Percentiles rank a stretch among this genome's conserved stretches.
Evolutionary conservation across 2,329 filamentous ascomycete genomes (phyloP).

Genomic region (Paracamarosporium sp.): DNA sequence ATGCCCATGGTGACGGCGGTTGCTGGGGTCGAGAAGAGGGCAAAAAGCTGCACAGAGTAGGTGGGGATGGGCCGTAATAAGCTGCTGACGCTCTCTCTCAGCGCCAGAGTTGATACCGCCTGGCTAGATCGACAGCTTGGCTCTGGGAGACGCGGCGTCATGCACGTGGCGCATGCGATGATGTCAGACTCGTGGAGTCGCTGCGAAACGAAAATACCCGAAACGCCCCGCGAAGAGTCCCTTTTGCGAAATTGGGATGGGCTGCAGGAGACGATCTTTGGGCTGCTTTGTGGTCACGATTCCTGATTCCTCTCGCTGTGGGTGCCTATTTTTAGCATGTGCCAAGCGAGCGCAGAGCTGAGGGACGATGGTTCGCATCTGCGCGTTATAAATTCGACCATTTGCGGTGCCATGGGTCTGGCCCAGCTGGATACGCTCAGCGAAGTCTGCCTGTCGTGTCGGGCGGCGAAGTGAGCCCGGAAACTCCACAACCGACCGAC

Average conservation of each 20-base stretch:
- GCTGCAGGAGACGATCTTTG: not conserved
- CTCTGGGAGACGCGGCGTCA: constrained; percentile 26
- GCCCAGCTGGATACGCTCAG: not conserved
- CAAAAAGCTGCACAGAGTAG: not conserved
- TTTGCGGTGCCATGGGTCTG: no score
- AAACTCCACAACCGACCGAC: not conserved
- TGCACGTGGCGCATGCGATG: constrained; percentile 29
- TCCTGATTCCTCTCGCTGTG: not conserved
- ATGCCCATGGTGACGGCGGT: constrained; percentile 32
- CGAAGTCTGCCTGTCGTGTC: not conserved
- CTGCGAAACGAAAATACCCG: constrained; percentile 10
- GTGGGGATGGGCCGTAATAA: constrained; percentile 4
- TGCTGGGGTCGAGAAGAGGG: constrained; percentile 3
- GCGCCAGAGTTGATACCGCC: constrained; percentile 6
- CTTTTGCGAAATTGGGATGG: not conserved
- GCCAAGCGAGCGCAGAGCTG: not conserved
- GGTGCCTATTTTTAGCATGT: not conserved
- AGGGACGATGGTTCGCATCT: not conserved
- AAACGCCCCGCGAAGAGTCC: not conserved
- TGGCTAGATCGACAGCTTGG: constrained; percentile 18
- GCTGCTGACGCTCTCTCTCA: constrained; percentile 12
- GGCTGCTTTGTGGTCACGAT: not conserved
- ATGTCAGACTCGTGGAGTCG: constrained; percentile 23
- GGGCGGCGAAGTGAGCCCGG: not conserved
- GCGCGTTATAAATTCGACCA: not conserved